These are phyloP conservation scores for Diaporthe velutina DNA, from an alignment of 2,329 filamentous ascomycete genomes.

Conservation along the genomic window DNA sequence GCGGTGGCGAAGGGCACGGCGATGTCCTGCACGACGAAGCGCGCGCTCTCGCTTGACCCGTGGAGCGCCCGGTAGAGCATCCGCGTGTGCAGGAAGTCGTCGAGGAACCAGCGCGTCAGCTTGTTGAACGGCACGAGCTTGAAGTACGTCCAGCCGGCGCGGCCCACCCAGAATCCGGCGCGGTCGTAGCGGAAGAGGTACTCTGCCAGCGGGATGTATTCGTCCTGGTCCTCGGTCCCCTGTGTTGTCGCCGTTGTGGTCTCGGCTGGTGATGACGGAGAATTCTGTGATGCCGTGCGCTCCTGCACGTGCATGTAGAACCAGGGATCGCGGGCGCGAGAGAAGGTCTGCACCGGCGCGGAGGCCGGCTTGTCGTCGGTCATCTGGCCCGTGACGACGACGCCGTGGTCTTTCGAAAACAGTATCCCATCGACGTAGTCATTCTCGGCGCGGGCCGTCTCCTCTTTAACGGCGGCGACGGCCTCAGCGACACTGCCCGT, in stretches of 20 bases:
- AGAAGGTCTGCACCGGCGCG: conserved; percentile 64
- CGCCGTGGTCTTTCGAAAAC: conserved; percentile 71
- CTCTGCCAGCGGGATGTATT: conserved; percentile 76
- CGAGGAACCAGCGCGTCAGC: conserved; percentile 75
- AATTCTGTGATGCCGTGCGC: conserved; percentile 48
- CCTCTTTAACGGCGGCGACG: conserved; percentile 61
- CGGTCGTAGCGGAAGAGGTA: conserved; percentile 85
- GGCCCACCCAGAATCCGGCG: conserved; percentile 80
- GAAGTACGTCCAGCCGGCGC: conserved; percentile 77
- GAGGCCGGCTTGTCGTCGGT: conserved; percentile 63
- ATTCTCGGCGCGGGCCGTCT: conserved; percentile 57
- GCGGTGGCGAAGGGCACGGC: conserved; percentile 66
- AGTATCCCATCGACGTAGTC: conserved; percentile 84
- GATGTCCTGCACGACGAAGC: conserved; percentile 78
- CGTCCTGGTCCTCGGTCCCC: conserved; percentile 47
- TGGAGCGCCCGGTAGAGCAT: conserved; percentile 82
- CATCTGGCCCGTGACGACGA: conserved; percentile 75
- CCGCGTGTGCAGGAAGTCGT: conserved; percentile 80
- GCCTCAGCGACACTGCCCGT: conserved; percentile 62
- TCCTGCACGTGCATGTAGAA: conserved; percentile 79
- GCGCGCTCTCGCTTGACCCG: conserved; percentile 72
- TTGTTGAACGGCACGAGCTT: conserved; percentile 72
- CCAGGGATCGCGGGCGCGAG: conserved; percentile 76
- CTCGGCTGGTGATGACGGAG: conserved; percentile 45
- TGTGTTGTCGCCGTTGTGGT: conserved; percentile 36